Evolutionary conservation across 2,329 filamentous ascomycete species (phyloP), one percentile per base, ranked within the genome.

Genomic region (Curvularia verruculosa): DNA sequence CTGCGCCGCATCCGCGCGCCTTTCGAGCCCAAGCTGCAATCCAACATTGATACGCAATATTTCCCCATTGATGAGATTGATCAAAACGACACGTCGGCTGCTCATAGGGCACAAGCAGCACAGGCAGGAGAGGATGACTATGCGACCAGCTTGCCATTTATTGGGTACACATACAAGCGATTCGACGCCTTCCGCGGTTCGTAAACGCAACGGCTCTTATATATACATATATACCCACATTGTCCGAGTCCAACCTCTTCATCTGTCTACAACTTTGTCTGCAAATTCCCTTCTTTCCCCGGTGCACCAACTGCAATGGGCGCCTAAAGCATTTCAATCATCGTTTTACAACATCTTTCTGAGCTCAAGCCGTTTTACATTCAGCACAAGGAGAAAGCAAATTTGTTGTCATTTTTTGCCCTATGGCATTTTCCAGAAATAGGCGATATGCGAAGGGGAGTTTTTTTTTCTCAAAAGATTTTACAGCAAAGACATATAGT

Each of bases 11-110:
- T 99, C 72, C 89, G 93, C 36, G 95, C 95, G 56, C 95, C 95
- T 0, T 99, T 99, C 75, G 94, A 98, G 80, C 95, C 95, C 2
- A 92, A 92, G 72, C 83, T 99, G 63, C 90, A 90, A 59, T 96
- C 92, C 61, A 95, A 95, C 77, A 90, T 96, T 70, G 95, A 99
- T 75, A 96, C 95, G 19, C 94, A 93, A 45, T 98, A 99, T 83
- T 99, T 99, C 87, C 95, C 95, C 9, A 97, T 92, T 50, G 95
- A 99, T 74, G 95, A 99, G 78, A 97, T 99, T 73, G 92, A 96
- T 69, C 94, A 98, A 81, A 94, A 92, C 53, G 93, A 97, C 77
- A 96, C 92, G 63, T 92, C 90, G 54, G 95, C 92, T 23, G 85
- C 91, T 64, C 85, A 96, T 71, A 90, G 92, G 75, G 91, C 91